Conservation (phyloP, 1,139 yeast species). For the Yarrowia galli region DNA sequence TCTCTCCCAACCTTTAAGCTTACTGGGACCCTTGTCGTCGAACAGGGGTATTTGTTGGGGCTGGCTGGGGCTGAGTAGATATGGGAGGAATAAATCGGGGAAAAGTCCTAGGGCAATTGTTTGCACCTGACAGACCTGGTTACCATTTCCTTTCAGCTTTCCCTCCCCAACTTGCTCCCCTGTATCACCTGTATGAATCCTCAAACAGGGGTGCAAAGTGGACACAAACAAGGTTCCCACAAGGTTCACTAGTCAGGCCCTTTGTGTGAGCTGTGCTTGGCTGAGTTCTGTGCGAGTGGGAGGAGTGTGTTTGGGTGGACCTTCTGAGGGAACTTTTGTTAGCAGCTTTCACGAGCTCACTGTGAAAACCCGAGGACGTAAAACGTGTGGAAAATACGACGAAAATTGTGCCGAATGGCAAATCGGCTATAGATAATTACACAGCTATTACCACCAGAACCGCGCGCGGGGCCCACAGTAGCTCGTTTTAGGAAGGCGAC, state of each 20-base stretch:
- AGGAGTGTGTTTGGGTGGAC: no score
- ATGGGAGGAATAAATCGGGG: not conserved
- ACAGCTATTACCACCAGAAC: no score
- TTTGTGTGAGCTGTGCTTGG: not conserved
- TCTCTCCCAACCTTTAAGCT: conserved; percentile 9
- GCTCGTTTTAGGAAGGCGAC: no score
- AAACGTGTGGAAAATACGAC: not conserved
- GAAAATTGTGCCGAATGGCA: no score
- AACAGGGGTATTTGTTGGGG: conserved; percentile 28
- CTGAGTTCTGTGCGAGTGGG: no score
- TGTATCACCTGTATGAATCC: not conserved
- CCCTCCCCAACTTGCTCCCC: not conserved
- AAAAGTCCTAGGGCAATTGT: not conserved
- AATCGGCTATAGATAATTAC: no score
- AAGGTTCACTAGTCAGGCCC: not conserved
- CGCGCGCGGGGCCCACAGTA: no score
- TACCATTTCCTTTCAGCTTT: not conserved
- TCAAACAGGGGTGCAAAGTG: conserved; percentile 20
- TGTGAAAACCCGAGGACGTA: not conserved
- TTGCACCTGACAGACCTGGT: no score
- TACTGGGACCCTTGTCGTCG: conserved; percentile 24
- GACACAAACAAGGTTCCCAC: not conserved
- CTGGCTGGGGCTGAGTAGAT: not conserved
- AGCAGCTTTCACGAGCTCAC: not conserved
- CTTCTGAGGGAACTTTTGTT: not conserved